These are phyloP conservation scores for Chrysochromulina parva DNA, from an alignment of 78 protist genomes.

Conservation along the genomic window DNA sequence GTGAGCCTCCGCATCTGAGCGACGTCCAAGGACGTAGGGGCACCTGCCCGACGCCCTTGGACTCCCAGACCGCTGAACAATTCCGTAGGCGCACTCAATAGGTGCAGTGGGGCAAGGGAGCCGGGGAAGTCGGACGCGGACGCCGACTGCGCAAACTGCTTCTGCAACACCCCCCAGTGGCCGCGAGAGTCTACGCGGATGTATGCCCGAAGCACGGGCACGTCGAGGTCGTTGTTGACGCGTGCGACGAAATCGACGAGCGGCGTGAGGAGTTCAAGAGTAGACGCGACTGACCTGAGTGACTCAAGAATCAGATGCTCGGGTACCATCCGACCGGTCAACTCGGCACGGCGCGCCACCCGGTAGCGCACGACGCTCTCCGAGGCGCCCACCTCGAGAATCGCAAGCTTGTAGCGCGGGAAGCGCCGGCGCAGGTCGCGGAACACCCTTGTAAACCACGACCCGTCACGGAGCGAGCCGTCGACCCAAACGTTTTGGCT, in stretches of 20 bases:
- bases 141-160: neutral
- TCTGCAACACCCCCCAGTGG: neutral
- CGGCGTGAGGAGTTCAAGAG: neutral
- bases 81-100: neutral
- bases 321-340: slow-evolving; percentile 20
- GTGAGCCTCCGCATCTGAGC: neutral
- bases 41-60: neutral
- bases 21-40: neutral
- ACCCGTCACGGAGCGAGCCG: slow-evolving; percentile 23
- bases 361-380: neutral
- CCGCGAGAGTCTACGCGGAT: neutral
- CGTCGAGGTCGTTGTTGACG: neutral
- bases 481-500: slow-evolving; percentile 22
- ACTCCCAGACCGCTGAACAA: neutral
- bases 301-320: neutral
- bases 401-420: slow-evolving; percentile 21
- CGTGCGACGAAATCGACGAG: neutral
- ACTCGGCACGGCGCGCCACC: neutral
- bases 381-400: neutral
- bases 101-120: neutral
- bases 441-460: neutral
- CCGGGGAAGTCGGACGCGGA: neutral
- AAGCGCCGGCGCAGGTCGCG: neutral
- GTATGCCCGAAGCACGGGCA: neutral
- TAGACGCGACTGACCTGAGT: neutral